Base-by-base conservation (phyloP, 108 stramenopile species). In the Stephanodiscus triporus region DNA sequence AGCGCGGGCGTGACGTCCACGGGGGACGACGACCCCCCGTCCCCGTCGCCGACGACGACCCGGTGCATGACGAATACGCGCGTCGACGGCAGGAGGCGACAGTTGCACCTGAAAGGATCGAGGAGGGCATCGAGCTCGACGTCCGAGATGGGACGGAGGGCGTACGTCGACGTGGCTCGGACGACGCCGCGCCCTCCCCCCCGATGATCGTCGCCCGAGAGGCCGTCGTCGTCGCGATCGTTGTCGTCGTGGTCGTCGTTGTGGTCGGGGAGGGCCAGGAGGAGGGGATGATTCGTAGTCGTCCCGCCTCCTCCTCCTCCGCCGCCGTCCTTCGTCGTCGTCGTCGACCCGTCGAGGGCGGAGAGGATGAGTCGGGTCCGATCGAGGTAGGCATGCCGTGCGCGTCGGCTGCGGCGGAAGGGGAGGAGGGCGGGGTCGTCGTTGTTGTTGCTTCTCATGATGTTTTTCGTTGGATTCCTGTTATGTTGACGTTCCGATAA, bases 1-100 rank as follows among this genome's bases (percentile, higher is more conserved):
- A 91, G 45, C 0, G 60, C 36, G 20, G 67, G 26, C 17, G 78
- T 68, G n/a, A 73, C 22, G 49, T 80, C 78, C 78, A 59, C 56
- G 16, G 43, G n/a, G 37, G 56, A 20, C 70, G 62, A 50, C 38
- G 64, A 10, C 8, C 64, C 77, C 36, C 66, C 78, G 42, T n/a
- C n/a, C n/a, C 71, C 78, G 30, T 72, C 72, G 3, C 71, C 71
- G 17, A 67, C 58, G 17, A 68, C 72, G 58, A n/a, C n/a, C n/a
- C 78, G 78, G 60, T 80, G 73, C 78, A 80, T 80, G 6, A 34
- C 32, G 32, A 34, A 34, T 34, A 5, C 32, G 32, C n/a, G n/a
- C n/a, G n/a, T n/a, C n/a, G n/a, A n/a, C n/a, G n/a, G n/a, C n/a
- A n/a, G n/a, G 40, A 77, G n/a, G 20, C 70, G 68, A 36, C 78